Evolutionary conservation across 768 basidiomycete genomes (phyloP).

Genomic region (Mycena sanguinolenta): DNA sequence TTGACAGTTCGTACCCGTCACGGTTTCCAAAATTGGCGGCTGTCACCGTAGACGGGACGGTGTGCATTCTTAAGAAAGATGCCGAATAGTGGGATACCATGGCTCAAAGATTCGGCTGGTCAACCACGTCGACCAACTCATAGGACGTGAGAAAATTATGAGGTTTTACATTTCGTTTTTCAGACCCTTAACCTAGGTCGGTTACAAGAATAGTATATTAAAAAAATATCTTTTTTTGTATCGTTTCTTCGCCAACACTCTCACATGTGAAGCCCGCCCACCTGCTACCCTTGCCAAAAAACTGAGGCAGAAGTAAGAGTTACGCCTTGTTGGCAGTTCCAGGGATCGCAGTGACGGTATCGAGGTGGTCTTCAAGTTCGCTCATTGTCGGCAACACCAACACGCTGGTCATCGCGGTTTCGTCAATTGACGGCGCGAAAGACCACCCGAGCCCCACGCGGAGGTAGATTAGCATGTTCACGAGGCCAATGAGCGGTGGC

Average conservation of each 20-base stretch:
- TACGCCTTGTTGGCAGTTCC: constrained; percentile 2
- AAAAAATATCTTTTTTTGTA: neutral
- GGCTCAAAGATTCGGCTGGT: no score
- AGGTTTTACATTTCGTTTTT: no score
- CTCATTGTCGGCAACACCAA: constrained; percentile 3
- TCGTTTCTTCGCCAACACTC: neutral
- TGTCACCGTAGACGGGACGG: no score
- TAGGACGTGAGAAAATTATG: no score
- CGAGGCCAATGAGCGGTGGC: constrained; percentile 2
- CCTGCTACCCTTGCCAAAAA: neutral
- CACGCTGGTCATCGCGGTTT: constrained; percentile 2
- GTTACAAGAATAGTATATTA: no score
- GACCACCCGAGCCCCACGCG: constrained; percentile 4
- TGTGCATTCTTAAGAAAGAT: no score
- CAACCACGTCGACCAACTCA: no score
- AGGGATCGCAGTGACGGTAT: neutral
- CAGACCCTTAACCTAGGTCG: no score
- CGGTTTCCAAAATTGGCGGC: no score
- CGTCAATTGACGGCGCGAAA: neutral
- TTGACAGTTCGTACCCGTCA: no score
- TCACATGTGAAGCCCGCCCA: constrained; percentile 2
- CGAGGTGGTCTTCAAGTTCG: neutral
- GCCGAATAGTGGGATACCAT: no score
- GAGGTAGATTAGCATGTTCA: constrained; percentile 5
- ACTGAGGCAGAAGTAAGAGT: neutral